Evolutionary conservation across 345 rosid genomes (phyloP).

Genomic region (Aquilaria sinensis): DNA sequence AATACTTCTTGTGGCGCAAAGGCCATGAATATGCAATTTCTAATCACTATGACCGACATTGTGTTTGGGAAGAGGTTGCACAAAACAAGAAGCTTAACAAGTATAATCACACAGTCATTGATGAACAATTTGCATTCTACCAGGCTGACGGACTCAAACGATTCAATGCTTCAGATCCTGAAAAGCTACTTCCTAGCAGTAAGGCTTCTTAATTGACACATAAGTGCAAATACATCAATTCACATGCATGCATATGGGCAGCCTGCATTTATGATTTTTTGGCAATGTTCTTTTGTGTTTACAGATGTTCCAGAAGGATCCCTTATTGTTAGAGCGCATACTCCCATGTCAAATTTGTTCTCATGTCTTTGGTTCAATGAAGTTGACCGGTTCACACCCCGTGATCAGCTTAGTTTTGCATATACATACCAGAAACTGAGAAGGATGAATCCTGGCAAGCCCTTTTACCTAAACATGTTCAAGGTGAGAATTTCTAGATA

Average conservation of each 20-base stretch:
- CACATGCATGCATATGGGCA: conserved; percentile 8
- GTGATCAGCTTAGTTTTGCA: conserved; percentile 95
- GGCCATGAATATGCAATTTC: conserved; percentile 92
- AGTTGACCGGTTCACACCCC: conserved; percentile 91
- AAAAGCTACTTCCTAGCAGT: conserved; percentile 97
- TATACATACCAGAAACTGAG: conserved; percentile 81
- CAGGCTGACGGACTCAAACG: conserved; percentile 77
- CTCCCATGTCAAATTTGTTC: conserved; percentile 95
- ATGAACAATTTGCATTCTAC: conserved; percentile 81
- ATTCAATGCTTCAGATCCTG: conserved; percentile 70
- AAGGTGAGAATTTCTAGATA: conserved; percentile 42
- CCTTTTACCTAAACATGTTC: conserved; percentile 90
- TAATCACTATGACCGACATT: conserved; percentile 92
- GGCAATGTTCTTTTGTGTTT: conserved; percentile 8
- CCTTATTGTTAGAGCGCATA: conserved; percentile 87
- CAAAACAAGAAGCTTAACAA: conserved; percentile 93
- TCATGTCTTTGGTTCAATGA: conserved; percentile 99
- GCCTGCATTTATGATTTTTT: neutral
- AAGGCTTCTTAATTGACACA: conserved; percentile 17
- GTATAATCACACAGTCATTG: conserved; percentile 81
- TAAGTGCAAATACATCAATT: neutral
- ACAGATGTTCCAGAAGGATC: conserved; percentile 99
- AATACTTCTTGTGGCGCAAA: conserved; percentile 92
- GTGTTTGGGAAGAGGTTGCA: conserved; percentile 96
- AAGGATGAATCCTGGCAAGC: conserved; percentile 68